These are phyloP conservation scores for Bipolaris zeicola DNA, from an alignment of 2,329 filamentous ascomycete genomes.

Conservation along the genomic window DNA sequence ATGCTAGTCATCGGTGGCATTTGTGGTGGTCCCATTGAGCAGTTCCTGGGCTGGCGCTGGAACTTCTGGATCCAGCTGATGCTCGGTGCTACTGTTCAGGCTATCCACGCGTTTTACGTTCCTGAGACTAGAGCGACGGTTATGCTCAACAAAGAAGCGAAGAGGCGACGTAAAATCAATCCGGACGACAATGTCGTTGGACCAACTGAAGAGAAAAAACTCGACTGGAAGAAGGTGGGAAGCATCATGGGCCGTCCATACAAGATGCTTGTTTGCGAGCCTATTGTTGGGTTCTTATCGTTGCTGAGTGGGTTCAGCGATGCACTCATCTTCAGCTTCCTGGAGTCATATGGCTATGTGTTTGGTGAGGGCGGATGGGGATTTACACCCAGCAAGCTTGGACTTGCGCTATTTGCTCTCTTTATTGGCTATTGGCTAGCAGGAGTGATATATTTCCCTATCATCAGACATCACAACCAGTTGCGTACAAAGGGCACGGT, in stretches of 20 bases:
- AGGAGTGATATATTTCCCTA: slow-evolving; percentile 64
- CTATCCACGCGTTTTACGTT: slow-evolving; percentile 69
- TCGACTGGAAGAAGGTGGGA: slow-evolving; percentile 38
- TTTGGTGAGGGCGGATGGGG: slow-evolving; percentile 65
- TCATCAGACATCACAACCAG: slow-evolving; percentile 55
- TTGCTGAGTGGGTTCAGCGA: slow-evolving; percentile 76
- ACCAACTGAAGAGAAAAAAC: slow-evolving; percentile 63
- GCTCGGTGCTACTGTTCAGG: slow-evolving; percentile 71
- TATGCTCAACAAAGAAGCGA: slow-evolving; percentile 77
- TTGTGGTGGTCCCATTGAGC: slow-evolving; percentile 76
- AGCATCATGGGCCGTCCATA: slow-evolving; percentile 69
- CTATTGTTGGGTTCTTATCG: slow-evolving; percentile 72
- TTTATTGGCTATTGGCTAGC: slow-evolving; percentile 69
- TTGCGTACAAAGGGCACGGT: slow-evolving; percentile 51
- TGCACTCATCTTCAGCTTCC: slow-evolving; percentile 78
- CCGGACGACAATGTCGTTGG: slow-evolving; percentile 63
- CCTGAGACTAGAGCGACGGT: slow-evolving; percentile 78
- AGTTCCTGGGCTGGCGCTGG: slow-evolving; percentile 73
- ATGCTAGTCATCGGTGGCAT: slow-evolving; percentile 77
- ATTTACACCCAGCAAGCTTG: slow-evolving; percentile 63
- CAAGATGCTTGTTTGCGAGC: slow-evolving; percentile 74
- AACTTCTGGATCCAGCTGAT: slow-evolving; percentile 85
- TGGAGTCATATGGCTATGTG: slow-evolving; percentile 71
- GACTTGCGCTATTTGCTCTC: slow-evolving; percentile 63
- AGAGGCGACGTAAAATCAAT: slow-evolving; percentile 67